Conservation (phyloP, 1,139 yeast genomes). For the Zygoascus sp. region DNA sequence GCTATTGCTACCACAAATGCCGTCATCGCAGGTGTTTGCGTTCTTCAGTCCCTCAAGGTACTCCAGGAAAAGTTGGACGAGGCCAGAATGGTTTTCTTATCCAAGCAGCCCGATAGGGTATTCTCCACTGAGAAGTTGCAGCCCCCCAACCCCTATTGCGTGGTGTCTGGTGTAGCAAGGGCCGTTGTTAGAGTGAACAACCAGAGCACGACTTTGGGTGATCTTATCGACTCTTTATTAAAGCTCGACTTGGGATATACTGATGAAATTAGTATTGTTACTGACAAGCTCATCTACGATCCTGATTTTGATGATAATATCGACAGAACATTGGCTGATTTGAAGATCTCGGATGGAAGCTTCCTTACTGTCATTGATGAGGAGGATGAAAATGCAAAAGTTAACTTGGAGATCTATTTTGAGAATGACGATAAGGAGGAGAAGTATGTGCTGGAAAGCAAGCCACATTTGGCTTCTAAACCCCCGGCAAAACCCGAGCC, state of each 20-base stretch:
- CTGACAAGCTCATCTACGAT: constrained; percentile 70
- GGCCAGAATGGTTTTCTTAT: constrained; percentile 51
- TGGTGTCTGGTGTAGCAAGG: constrained; percentile 64
- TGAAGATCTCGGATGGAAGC: constrained; percentile 58
- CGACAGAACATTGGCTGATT: constrained; percentile 44
- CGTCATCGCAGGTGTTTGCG: constrained; percentile 83
- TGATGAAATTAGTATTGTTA: constrained; percentile 62
- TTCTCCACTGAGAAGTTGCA: constrained; percentile 59
- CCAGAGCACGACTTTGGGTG: constrained; percentile 36
- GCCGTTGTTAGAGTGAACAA: constrained; percentile 43
- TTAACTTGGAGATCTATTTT: constrained; percentile 65
- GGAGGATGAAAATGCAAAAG: constrained; percentile 50
- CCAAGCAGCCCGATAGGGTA: constrained; percentile 65
- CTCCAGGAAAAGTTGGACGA: constrained; percentile 34
- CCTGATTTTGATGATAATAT: constrained; percentile 82
- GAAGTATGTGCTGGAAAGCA: constrained; percentile 17
- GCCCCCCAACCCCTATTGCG: constrained; percentile 63
- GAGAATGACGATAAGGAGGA: constrained; percentile 17
- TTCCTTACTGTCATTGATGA: constrained; percentile 74
- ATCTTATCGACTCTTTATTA: constrained; percentile 44
- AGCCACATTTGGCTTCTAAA: constrained; percentile 16
- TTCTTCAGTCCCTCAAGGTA: constrained; percentile 61
- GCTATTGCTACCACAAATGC: constrained; percentile 99
- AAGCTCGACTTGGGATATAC: constrained; percentile 50
- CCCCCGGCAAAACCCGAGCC: constrained; percentile 10